A percentile compares a stretch with the other conserved stretches of the same genome.
Evolutionary conservation across 2,329 filamentous ascomycete genomes (phyloP).

Genomic region (Davidsoniella virescens): DNA sequence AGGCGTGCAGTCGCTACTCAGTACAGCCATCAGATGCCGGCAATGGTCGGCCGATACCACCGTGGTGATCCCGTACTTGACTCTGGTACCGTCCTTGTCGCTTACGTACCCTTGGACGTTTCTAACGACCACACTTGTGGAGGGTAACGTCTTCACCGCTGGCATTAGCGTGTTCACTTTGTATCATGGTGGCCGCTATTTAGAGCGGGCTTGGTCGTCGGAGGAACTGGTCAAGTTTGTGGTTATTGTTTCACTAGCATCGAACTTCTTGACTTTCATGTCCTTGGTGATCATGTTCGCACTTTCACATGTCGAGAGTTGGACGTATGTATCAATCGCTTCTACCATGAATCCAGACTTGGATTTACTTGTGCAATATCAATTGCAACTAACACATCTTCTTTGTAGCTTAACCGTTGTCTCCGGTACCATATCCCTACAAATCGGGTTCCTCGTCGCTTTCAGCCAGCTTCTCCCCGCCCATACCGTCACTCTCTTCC

Average conservation of each 20-base stretch:
- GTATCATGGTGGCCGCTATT: conserved; percentile 84
- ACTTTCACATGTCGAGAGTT: conserved; percentile 47
- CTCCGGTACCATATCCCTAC: conserved; percentile 74
- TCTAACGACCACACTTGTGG: conserved; percentile 69
- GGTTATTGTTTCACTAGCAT: conserved; percentile 57
- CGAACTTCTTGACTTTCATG: conserved; percentile 61
- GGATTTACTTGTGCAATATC: background rate
- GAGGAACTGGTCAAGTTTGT: conserved; percentile 85
- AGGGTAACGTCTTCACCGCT: conserved; percentile 82
- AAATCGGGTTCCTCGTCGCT: conserved; percentile 86
- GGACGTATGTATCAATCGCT: conserved; percentile 40
- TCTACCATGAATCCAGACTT: background rate
- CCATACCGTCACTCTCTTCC: conserved; percentile 89
- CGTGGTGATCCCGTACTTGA: conserved; percentile 71
- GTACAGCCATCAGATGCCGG: conserved; percentile 59
- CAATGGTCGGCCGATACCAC: conserved; percentile 47
- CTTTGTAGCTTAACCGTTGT: conserved; percentile 57
- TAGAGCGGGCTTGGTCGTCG: conserved; percentile 91
- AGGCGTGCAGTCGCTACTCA: conserved; percentile 63
- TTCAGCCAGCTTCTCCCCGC: conserved; percentile 97
- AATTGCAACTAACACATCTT: conserved; percentile 14
- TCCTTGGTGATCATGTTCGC: conserved; percentile 60
- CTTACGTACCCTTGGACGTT: conserved; percentile 90
- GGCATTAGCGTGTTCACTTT: conserved; percentile 60
- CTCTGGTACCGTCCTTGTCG: conserved; percentile 68